Percentiles rank a stretch among this genome's conserved stretches.
Evolutionary conservation across 2,329 filamentous ascomycete genomes (phyloP).

Genomic region (Didymella exigua): DNA sequence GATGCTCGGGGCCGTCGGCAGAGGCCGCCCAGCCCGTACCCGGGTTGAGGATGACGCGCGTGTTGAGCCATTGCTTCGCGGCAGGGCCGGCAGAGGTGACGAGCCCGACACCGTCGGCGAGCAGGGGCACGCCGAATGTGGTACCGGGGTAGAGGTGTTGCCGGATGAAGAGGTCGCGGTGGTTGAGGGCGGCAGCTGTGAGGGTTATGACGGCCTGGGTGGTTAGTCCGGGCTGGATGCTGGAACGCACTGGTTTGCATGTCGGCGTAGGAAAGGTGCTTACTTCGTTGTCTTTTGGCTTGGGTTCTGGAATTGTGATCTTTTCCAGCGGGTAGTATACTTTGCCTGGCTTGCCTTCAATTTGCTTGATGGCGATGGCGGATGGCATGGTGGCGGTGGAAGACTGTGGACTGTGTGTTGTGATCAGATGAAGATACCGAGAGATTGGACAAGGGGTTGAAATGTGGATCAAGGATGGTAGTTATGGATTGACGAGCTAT

Average conservation of each 20-base stretch:
- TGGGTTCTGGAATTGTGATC: constrained; percentile 35
- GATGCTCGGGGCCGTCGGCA: constrained; percentile 74
- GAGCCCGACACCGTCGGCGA: constrained; percentile 80
- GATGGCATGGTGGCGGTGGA: constrained; percentile 51
- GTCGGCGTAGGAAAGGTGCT: no score
- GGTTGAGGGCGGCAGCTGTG: constrained; percentile 83
- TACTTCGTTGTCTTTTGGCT: constrained; percentile 43
- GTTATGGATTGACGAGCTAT: not conserved
- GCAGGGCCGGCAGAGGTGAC: constrained; percentile 69
- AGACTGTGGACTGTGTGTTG: not conserved
- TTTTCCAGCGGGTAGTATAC: constrained; percentile 75
- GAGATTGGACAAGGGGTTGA: not conserved
- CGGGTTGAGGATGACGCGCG: constrained; percentile 79
- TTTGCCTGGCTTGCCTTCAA: constrained; percentile 82
- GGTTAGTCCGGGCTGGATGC: no score
- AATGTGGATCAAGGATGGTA: not conserved
- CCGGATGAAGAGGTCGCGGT: constrained; percentile 92
- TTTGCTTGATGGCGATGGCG: constrained; percentile 68
- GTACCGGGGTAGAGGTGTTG: constrained; percentile 89
- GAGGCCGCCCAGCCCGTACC: constrained; percentile 76
- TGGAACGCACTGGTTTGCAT: no score
- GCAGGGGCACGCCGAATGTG: constrained; percentile 76
- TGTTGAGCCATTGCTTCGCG: constrained; percentile 62
- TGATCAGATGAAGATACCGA: not conserved
- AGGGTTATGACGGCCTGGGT: constrained; percentile 75